These are phyloP conservation scores for Sanghuangporus sanghuang DNA, from an alignment of 1,284 basidiomycete genomes.

Conservation along the genomic window DNA sequence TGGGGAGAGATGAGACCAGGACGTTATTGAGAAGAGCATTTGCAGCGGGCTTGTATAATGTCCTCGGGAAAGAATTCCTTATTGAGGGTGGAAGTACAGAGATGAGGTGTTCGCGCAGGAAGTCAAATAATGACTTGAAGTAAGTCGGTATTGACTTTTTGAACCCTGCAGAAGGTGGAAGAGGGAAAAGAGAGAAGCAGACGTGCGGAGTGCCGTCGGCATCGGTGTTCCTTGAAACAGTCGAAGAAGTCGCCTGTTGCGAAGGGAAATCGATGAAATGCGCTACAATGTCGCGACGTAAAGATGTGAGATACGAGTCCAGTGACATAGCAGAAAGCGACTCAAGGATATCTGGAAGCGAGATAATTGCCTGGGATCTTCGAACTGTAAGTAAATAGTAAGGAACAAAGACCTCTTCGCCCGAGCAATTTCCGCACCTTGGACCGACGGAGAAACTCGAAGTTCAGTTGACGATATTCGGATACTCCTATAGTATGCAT, in stretches of 20 bases:
- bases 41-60: conserved; percentile 53
- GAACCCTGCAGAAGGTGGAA: conserved; percentile 37
- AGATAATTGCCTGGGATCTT: conserved; percentile 44
- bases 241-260: conserved; percentile 43
- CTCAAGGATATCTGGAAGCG: conserved; percentile 50
- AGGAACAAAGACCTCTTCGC: not conserved
- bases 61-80: conserved; percentile 38
- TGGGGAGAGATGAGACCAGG: conserved; percentile 62
- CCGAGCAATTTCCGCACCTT: conserved; percentile 36
- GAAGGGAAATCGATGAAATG: conserved; percentile 57
- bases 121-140: conserved; percentile 47
- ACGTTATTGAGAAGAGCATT: conserved; percentile 57
- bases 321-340: conserved; percentile 55
- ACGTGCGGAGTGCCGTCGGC: conserved; percentile 31
- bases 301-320: conserved; percentile 46
- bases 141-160: conserved; percentile 43
- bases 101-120: conserved; percentile 52
- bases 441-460: conserved; percentile 44
- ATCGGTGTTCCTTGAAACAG: conserved; percentile 30
- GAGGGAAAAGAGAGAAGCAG: conserved; percentile 41
- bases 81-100: conserved; percentile 46
- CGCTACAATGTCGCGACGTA: conserved; percentile 59
- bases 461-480: conserved; percentile 44
- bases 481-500: conserved; percentile 59
- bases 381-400: conserved; percentile 38